A percentile compares a stretch with the other conserved stretches of the same genome.
These are phyloP conservation scores for Vickermania ingenoplastis DNA, from an alignment of 208 protist species.

Conservation along the genomic window DNA sequence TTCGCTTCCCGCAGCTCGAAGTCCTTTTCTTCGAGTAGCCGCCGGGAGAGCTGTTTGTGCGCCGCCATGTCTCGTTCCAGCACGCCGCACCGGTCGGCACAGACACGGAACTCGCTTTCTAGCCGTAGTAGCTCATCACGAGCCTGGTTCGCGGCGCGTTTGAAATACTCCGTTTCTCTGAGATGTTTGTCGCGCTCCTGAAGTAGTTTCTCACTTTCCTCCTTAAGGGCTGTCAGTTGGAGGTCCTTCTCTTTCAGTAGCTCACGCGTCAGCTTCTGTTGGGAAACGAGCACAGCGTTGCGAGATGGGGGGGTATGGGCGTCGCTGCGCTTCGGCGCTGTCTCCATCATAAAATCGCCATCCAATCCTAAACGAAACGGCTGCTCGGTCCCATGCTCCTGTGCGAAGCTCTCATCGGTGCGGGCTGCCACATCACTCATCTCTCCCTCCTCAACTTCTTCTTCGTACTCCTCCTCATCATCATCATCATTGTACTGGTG, in stretches of 20 bases:
- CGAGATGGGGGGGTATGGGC: neutral
- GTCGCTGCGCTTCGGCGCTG: neutral
- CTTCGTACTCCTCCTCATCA: neutral
- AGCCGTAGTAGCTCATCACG: neutral
- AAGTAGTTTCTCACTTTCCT: neutral
- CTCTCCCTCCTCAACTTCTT: neutral
- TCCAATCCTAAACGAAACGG: too few species aligned
- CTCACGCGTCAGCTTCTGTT: conserved; percentile 3
- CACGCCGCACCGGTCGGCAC: neutral
- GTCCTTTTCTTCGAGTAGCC: conserved; percentile 5
- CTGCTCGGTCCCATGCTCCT: too few species aligned
- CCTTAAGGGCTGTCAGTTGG: neutral
- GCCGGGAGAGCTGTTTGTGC: neutral
- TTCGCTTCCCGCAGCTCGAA: neutral
- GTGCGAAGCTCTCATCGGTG: neutral
- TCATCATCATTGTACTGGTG: neutral
- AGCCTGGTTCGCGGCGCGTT: conserved; percentile 2
- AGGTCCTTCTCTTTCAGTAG: conserved; percentile 1
- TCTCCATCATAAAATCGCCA: neutral
- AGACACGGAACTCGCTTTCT: conserved; percentile 6
- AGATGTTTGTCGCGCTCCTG: neutral
- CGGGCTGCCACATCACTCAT: neutral
- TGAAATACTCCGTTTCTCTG: conserved; percentile 2
- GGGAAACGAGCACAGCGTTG: neutral
- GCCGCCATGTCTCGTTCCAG: neutral